Evolutionary conservation across 192 early-diverging fungal genomes (phyloP), one percentile per base, ranked within the genome.

Genomic region (Coemansia sp.): DNA sequence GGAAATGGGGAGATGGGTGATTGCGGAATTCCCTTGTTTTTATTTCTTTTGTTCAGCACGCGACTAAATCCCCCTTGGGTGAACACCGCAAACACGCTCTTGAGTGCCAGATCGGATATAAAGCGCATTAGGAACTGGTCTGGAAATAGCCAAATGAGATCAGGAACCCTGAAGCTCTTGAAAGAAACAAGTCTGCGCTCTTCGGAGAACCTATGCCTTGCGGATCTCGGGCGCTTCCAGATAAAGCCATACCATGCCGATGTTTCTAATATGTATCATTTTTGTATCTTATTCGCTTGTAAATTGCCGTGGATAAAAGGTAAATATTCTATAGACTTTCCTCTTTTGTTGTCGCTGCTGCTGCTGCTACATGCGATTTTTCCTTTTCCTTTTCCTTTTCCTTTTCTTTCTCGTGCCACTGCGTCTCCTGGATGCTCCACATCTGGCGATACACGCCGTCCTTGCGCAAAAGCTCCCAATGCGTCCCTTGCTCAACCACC

Each of bases 401-500:
- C 11, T 58, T 42, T 10, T 39, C 24, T 3, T 58, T 46, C 23
- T 58, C 32, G 49, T 66, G 64, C 19, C 54, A 46, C 45, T 69
- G 67, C 18, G 70, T 50, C 48, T 81, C 78, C 20, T 81, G 78
- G 68, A 75, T 72, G 8, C 65, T 63, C 95, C 95, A 99, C 95
- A 99, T 98, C 13, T 81, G 71, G 28, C 85, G 74, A 72, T 99
- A 99, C 54, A 94, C 49, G 19, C 94, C 92, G 35, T 72, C 64
- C n/a, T 76, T 74, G 29, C 68, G 65, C 47, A 87, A 71, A 30
- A 99, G 71, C 60, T 90, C 83, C 18, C 87, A 86, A 71, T 99
- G 97, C 1, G 81, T 86, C 9, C 97, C 97, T 30, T 83, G 75
- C 78, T 98, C 97, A 2, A 85, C 85, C 7, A 98, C 85, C 29